Evolutionary conservation across 176 grass and related monocot genomes (phyloP).

Genomic region (Oryza punctata): DNA sequence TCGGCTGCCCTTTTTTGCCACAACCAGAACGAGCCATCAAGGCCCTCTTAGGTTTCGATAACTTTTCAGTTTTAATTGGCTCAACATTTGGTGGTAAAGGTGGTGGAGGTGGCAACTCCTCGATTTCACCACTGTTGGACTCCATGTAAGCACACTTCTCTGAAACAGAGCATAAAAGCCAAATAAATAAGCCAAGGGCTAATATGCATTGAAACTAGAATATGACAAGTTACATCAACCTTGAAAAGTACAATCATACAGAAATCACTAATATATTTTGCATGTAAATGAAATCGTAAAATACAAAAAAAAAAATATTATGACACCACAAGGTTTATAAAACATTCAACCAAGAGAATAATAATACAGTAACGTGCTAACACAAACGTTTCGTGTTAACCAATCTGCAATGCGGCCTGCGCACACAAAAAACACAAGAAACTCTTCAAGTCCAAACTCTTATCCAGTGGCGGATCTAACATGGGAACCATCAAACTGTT

Average conservation of each 20-base stretch:
- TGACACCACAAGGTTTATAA: not conserved
- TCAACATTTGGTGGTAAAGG: slow-evolving; percentile 19
- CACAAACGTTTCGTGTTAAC: too few species aligned
- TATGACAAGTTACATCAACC: not conserved
- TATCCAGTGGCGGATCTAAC: too few species aligned
- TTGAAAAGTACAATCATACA: not conserved
- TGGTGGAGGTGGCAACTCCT: slow-evolving; percentile 51
- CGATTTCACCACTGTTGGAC: slow-evolving; percentile 26
- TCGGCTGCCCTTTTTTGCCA: slow-evolving; percentile 51
- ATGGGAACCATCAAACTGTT: too few species aligned
- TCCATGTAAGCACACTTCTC: slow-evolving; percentile 38
- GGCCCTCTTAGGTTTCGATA: slow-evolving; percentile 48
- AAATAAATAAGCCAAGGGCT: not conserved
- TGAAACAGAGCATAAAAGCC: slow-evolving; percentile 8
- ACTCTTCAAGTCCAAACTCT: too few species aligned
- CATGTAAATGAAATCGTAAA: not conserved
- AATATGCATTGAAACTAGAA: not conserved
- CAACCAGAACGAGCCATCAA: slow-evolving; percentile 50
- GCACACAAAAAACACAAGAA: not conserved
- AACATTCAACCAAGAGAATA: not conserved
- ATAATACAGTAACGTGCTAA: not conserved
- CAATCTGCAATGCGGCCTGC: too few species aligned
- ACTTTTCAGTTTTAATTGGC: slow-evolving; percentile 40
- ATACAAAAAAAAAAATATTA: not conserved
- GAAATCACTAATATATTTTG: not conserved